Conservation (phyloP, 2,329 filamentous ascomycete genomes). For the Elsinoe ampelina region DNA sequence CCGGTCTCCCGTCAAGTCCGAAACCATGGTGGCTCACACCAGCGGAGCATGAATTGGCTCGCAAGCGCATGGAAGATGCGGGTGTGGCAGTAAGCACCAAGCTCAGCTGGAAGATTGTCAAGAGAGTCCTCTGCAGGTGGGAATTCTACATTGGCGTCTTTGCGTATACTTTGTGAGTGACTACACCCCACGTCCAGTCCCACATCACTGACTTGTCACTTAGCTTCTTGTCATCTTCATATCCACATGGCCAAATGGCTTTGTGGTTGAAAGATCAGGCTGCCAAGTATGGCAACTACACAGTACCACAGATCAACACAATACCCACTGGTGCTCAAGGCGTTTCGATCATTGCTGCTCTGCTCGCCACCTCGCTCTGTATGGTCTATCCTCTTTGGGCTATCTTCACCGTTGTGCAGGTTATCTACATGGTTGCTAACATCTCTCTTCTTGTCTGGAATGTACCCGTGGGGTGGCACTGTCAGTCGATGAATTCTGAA, state of each 20-base stretch:
- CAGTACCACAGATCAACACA: constrained; percentile 14
- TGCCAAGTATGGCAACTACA: constrained; percentile 1
- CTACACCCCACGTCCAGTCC: neutral
- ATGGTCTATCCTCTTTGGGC: constrained; percentile 1
- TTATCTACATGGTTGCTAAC: constrained; percentile 2
- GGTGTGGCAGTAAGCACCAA: neutral
- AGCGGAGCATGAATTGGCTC: constrained; percentile 11
- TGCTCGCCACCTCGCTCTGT: constrained; percentile 1
- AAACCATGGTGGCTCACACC: constrained; percentile 14
- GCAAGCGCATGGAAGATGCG: constrained; percentile 10
- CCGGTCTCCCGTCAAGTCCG: constrained; percentile 36
- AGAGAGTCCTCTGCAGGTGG: neutral
- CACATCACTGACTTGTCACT: neutral
- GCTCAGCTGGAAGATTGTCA: neutral
- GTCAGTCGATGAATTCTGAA: neutral
- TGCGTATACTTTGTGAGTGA: constrained; percentile 9
- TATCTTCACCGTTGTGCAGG: neutral
- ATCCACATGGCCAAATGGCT: constrained; percentile 13
- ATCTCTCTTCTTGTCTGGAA: neutral
- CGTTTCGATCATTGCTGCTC: neutral
- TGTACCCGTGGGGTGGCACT: neutral
- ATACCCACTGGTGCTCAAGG: constrained; percentile 3
- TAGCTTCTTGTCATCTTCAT: constrained; percentile 12
- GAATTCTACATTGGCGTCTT: constrained; percentile 13
- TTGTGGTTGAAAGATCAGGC: constrained; percentile 14